Conservation (phyloP, 768 basidiomycete species). For the Rhizopogon sp. region DNA sequence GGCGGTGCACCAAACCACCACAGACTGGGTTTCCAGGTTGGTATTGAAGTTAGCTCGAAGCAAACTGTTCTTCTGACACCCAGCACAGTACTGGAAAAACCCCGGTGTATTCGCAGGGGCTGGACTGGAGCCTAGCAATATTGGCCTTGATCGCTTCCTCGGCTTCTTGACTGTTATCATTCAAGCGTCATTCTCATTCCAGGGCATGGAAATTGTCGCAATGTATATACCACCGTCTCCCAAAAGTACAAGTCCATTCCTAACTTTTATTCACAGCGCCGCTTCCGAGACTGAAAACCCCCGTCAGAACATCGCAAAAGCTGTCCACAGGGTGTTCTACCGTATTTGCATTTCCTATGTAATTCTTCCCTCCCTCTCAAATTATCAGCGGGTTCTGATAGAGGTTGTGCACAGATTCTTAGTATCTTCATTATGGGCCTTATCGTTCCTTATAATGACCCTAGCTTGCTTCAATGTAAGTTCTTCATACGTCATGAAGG, state of each 20-base stretch:
- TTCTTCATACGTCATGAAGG: neutral
- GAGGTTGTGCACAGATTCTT: constrained; percentile 42
- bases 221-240: constrained; percentile 41
- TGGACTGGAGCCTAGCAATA: constrained; percentile 24
- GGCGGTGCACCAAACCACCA: constrained; percentile 71
- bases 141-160: constrained; percentile 36
- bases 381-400: neutral
- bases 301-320: constrained; percentile 71
- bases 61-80: neutral
- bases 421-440: constrained; percentile 69
- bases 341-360: constrained; percentile 79
- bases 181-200: constrained; percentile 69
- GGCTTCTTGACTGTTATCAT: constrained; percentile 38
- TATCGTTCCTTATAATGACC: constrained; percentile 67
- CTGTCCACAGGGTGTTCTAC: constrained; percentile 73
- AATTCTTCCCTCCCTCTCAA: constrained; percentile 12
- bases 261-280: constrained; percentile 36
- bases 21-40: constrained; percentile 62
- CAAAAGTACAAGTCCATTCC: neutral
- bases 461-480: constrained; percentile 37
- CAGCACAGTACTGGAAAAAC: constrained; percentile 56
- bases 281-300: constrained; percentile 78
- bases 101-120: constrained; percentile 47
- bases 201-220: constrained; percentile 72
- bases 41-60: constrained; percentile 10